Conservation (phyloP, 169 alveolate species). For the Eimeria acervulina region DNA sequence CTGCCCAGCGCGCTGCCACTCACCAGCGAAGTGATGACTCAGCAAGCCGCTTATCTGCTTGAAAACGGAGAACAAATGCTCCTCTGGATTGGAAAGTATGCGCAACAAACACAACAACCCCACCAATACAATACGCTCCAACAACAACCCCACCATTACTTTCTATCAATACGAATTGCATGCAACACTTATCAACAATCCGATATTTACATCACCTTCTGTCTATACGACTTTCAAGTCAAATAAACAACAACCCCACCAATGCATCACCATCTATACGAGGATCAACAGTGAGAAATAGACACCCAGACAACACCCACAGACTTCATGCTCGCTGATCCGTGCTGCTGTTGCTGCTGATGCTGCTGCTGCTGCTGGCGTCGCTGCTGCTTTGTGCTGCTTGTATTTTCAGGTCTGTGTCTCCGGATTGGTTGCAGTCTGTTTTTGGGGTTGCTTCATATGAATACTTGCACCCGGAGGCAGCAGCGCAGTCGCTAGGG, state of each 20-base stretch:
- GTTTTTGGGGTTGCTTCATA: slow-evolving; percentile 90
- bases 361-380: neutral
- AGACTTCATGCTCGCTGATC: neutral
- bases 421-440: slow-evolving; percentile 90
- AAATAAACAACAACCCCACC: too few relatives aligned
- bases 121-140: too few relatives aligned
- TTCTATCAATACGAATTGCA: too few relatives aligned
- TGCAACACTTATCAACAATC: too few relatives aligned
- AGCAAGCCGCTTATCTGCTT: slow-evolving; percentile 92
- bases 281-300: too few relatives aligned
- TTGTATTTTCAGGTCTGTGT: slow-evolving; percentile 83
- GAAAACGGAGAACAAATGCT: slow-evolving; percentile 94
- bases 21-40: slow-evolving; percentile 91
- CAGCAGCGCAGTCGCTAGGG: slow-evolving; percentile 90
- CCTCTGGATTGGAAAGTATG: slow-evolving; percentile 94
- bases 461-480: slow-evolving; percentile 90
- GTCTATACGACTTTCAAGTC: too few relatives aligned
- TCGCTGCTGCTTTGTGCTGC: too few relatives aligned
- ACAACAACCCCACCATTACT: too few relatives aligned
- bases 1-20: slow-evolving; percentile 89
- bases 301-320: neutral
- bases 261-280: too few relatives aligned
- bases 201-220: too few relatives aligned
- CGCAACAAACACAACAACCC: too few relatives aligned
- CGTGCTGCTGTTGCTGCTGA: neutral